Evolutionary conservation across 2,329 filamentous ascomycete species (phyloP).

Genomic region (Calonectria hongkongensis): DNA sequence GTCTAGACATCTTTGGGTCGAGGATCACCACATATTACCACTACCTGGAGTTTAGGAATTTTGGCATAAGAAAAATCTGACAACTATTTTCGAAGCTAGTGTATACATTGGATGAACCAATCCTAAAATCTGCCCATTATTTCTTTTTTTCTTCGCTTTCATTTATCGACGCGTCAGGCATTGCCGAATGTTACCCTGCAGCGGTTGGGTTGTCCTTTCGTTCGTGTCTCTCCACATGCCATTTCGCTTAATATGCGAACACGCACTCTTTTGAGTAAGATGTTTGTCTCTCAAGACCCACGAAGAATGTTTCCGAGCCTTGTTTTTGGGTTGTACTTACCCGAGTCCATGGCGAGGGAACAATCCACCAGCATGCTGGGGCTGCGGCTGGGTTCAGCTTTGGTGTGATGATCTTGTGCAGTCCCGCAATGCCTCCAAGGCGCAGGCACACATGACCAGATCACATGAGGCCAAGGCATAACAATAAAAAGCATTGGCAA

Average conservation of each 20-base stretch:
- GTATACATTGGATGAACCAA: neutral
- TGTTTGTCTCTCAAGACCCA: slow-evolving; percentile 27
- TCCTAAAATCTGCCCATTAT: neutral
- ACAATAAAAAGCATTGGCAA: slow-evolving; percentile 5
- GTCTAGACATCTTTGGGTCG: slow-evolving; percentile 5
- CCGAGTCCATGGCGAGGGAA: slow-evolving; percentile 32
- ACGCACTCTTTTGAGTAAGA: slow-evolving; percentile 16
- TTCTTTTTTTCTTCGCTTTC: neutral
- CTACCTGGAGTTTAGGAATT: slow-evolving; percentile 1
- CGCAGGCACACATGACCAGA: slow-evolving; percentile 10
- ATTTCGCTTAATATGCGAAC: slow-evolving; percentile 34
- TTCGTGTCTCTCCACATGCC: slow-evolving; percentile 6
- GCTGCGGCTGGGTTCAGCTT: slow-evolving; percentile 1
- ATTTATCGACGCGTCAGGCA: slow-evolving; percentile 3
- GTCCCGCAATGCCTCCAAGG: neutral
- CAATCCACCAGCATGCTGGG: slow-evolving; percentile 3
- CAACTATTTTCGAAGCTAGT: neutral
- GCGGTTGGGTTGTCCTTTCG: slow-evolving; percentile 1
- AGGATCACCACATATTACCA: neutral
- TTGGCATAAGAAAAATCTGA: slow-evolving; percentile 8
- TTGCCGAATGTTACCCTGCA: slow-evolving; percentile 20
- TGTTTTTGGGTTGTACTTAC: slow-evolving; percentile 20
- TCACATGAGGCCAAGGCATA: slow-evolving; percentile 12
- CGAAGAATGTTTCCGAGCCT: slow-evolving; percentile 28
- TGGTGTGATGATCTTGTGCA: neutral